Base-by-base conservation (phyloP, 495 filamentous ascomycete species). In the Xylaria nigripes region DNA sequence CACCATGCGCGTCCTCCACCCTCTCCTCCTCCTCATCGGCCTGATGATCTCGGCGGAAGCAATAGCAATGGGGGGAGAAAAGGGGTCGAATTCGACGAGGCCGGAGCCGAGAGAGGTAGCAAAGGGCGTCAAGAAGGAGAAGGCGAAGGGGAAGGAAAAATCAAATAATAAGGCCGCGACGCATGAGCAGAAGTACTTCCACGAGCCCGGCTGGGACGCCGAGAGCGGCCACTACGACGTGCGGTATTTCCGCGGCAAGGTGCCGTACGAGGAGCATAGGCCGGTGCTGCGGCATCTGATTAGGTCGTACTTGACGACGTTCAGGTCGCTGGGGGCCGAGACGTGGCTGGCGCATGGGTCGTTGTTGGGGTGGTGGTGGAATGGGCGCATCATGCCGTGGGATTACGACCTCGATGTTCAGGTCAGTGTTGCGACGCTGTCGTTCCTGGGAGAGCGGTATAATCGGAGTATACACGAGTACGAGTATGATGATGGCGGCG, bases 301-400 rank as follows among this genome's bases (percentile, higher is more conserved):
- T 58, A 81, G 82, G 42, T 79, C 87, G 23, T 93, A 91, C 72
- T 73, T 93, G 12, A 73, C 79, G 16, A 83, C 79, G 51, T 83
- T 86, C 57, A 67, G 73, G 13, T 70, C 79, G 36, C 75, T 87
- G 25, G 76, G 78, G 0, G 67, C 89, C 51, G 86, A 90, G 63
- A 90, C 89, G 4, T 95, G 89, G 89, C 82, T 95, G 57, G 86
- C 87, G 30, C 89, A 95, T 68, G 89, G 89, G 21, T 91, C 89
- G 15, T 72, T 95, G 43, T 70, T 95, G 45, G 89, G 89, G 12
- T 95, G 89, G 89, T 93, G 87, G 86, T 95, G 89, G 89, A 91
- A 89, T 62, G 86, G 83, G 16, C 79, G 81, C 71, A 79, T 89
- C 62, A 81, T 92, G 61, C 88, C 89, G 9, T 94, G 89, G 88